Evolutionary conservation across 2,329 filamentous ascomycete genomes (phyloP).

Genomic region (Leptographium wingfieldii): DNA sequence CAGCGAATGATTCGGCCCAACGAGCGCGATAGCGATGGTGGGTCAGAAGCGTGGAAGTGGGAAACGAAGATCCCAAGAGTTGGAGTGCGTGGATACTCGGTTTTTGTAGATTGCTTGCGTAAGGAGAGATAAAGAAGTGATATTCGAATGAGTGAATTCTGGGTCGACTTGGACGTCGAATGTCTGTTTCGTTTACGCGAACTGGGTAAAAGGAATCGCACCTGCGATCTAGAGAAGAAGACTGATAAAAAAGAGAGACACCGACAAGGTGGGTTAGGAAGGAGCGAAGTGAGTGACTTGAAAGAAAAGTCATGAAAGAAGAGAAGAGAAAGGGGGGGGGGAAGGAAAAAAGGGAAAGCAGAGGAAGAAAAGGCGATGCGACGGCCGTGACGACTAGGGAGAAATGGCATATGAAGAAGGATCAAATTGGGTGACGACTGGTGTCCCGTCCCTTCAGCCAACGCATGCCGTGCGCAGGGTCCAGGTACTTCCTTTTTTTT

Average conservation of each 20-base stretch:
- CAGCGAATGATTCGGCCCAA: not conserved
- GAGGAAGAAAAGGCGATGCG: not conserved
- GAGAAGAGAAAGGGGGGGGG: not conserved
- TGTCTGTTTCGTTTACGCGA: not conserved
- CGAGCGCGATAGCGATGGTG: not conserved
- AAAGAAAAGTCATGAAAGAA: not conserved
- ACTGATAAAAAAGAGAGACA: not conserved
- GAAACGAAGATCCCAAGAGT: not conserved
- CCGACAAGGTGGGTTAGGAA: not conserved
- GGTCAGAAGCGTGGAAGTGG: not conserved
- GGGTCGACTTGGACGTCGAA: not conserved
- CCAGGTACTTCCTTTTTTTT: not conserved
- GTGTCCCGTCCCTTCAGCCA: not conserved
- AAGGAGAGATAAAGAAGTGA: not conserved
- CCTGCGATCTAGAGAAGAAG: conserved; percentile 1
- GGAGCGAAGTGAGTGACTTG: not conserved
- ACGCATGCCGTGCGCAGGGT: not conserved
- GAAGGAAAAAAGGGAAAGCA: not conserved
- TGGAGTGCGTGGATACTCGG: not conserved
- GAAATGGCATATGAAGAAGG: not conserved
- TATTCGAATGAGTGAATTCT: not conserved
- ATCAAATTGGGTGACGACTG: not conserved
- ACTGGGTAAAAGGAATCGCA: not conserved
- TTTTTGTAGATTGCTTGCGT: not conserved
- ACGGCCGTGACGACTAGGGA: not conserved